These are phyloP conservation scores for Beauveria asiatica DNA, from an alignment of 2,329 filamentous ascomycete species.

Conservation along the genomic window DNA sequence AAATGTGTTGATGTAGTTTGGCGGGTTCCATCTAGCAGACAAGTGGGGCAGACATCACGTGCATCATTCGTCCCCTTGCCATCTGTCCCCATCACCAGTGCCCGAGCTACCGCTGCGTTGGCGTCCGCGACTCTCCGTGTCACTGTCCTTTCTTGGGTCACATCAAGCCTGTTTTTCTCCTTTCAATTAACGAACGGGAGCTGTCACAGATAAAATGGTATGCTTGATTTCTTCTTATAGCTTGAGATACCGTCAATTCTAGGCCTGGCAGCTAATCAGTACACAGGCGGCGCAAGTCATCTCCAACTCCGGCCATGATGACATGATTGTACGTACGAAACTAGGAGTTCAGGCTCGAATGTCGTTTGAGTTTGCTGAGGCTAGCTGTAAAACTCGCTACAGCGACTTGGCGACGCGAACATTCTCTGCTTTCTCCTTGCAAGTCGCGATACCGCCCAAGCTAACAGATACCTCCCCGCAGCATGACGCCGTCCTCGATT, in stretches of 20 bases:
- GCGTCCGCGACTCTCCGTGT: background rate
- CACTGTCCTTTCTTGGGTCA: background rate
- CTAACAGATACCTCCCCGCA: slow-evolving; percentile 26
- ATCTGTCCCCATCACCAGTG: slow-evolving; percentile 9
- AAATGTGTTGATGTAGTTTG: background rate
- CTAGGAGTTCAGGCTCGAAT: background rate
- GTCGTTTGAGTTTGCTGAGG: background rate
- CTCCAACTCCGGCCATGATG: slow-evolving; percentile 64
- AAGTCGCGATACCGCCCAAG: slow-evolving; percentile 5
- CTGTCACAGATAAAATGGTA: slow-evolving; percentile 9
- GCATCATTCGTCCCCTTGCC: slow-evolving; percentile 3
- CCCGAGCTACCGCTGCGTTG: background rate
- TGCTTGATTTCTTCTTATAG: background rate
- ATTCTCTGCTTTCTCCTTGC: background rate
- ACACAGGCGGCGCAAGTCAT: slow-evolving; percentile 35
- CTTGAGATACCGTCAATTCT: background rate
- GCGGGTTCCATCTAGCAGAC: background rate
- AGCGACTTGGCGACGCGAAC: background rate
- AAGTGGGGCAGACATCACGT: slow-evolving; percentile 9
- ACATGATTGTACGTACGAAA: slow-evolving; percentile 84
- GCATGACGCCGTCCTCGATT: slow-evolving; percentile 98
- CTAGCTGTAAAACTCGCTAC: background rate
- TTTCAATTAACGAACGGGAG: background rate
- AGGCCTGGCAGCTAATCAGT: background rate
- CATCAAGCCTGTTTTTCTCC: background rate